Evolutionary conservation across 2,329 filamentous ascomycete species (phyloP), one percentile per base, ranked within the genome.

Genomic region (Dothistroma pini): DNA sequence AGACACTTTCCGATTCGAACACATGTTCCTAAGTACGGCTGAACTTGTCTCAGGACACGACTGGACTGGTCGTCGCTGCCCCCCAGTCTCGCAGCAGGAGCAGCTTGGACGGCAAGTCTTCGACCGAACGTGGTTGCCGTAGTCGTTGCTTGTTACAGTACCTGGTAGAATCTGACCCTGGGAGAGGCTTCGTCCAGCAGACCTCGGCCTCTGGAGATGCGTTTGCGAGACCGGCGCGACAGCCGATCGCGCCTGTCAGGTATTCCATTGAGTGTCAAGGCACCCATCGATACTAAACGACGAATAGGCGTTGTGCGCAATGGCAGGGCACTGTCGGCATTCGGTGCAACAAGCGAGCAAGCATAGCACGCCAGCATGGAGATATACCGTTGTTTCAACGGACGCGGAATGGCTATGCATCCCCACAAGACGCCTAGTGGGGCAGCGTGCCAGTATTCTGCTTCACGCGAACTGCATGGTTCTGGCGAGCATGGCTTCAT

Each of bases 11-110:
- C 21, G 3, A 29, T 25, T 19, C 21, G 21, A 31, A 31, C 21
- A 50, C 21, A 50, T 11, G 9, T 50, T n/a, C 12, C 21, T 7
- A 29, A n/a, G 6, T 29, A 29, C 5, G 21, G 44, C 44, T 29
- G 25, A 34, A 19, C 5, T 35, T 53, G 50, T 53, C 50, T 53
- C 50, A 53, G 50, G 29, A n/a, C 48, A 50, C 48, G 48, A 29
- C 9, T 22, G 3, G 2, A n/a, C 48, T 29, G 29, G 8, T n/a
- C 48, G 48, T 19, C 22, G 6, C 25, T 19, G 21, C 48, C 5
- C 48, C 48, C 22, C 48, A 19, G 48, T 50, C 48, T 50, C 29
- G 11, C 48, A 25, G 48, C 48, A 50, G 21, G 8, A 50, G 48
- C 48, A 29, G 25, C 25, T 29, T 29, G 25, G 25, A 3, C 3